Percentiles rank a stretch among this genome's conserved stretches.
These are phyloP conservation scores for Lentinula sp. DNA, from an alignment of 768 basidiomycete genomes.

Conservation along the genomic window DNA sequence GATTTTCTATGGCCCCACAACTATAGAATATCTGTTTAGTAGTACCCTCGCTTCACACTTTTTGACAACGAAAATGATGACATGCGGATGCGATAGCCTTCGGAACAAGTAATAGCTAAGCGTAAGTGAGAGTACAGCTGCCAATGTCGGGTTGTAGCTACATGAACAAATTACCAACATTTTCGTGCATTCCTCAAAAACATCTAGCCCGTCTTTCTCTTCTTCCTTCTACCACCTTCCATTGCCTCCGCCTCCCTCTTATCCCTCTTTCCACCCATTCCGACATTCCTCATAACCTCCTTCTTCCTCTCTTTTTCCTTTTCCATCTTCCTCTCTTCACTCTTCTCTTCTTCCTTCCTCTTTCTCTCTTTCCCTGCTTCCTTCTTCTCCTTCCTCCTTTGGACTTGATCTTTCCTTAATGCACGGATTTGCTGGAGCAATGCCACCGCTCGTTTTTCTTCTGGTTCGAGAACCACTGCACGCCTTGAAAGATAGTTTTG, in stretches of 20 bases:
- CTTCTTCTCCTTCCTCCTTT: slow-evolving; percentile 79
- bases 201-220: slow-evolving; percentile 32
- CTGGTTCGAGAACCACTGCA: slow-evolving; percentile 91
- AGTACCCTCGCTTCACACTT: too few relatives aligned
- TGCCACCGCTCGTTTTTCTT: slow-evolving; percentile 89
- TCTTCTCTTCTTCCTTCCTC: slow-evolving; percentile 68
- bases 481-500: slow-evolving; percentile 92
- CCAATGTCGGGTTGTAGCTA: too few relatives aligned
- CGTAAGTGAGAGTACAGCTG: too few relatives aligned
- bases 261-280: slow-evolving; percentile 61
- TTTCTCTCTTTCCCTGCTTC: slow-evolving; percentile 64
- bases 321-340: slow-evolving; percentile 52
- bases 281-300: slow-evolving; percentile 65
- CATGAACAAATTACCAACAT: too few relatives aligned
- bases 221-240: slow-evolving; percentile 52
- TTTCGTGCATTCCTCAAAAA: too few relatives aligned
- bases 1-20: too few relatives aligned
- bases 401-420: slow-evolving; percentile 82
- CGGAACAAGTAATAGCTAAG: too few relatives aligned
- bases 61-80: too few relatives aligned
- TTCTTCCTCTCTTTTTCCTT: slow-evolving; percentile 76
- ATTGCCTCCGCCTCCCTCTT: slow-evolving; percentile 44
- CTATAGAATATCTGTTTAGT: too few relatives aligned
- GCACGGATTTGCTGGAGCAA: slow-evolving; percentile 92
- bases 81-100: too few relatives aligned